Conservation (phyloP, 495 filamentous ascomycete species). For the Baudoinia panamericana region DNA sequence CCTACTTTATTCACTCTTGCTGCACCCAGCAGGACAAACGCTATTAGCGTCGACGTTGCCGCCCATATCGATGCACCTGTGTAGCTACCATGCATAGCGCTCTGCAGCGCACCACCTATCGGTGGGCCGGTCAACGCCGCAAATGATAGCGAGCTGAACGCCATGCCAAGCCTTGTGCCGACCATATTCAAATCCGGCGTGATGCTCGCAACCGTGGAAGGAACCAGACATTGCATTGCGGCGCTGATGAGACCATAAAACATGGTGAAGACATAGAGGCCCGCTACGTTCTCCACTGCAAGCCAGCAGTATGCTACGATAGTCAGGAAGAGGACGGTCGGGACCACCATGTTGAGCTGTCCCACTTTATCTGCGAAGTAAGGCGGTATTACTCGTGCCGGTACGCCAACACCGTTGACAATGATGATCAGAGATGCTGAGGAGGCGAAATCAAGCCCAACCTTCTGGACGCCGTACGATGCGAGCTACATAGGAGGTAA, state of each 20-base stretch:
- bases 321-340: slow-evolving; percentile 17
- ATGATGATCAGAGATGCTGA: slow-evolving; percentile 26
- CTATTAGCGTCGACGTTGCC: slow-evolving; percentile 17
- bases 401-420: slow-evolving; percentile 28
- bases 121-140: slow-evolving; percentile 29
- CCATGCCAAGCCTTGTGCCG: slow-evolving; percentile 30
- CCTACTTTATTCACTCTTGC: slow-evolving; percentile 9
- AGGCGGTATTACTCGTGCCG: slow-evolving; percentile 26
- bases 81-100: slow-evolving; percentile 23
- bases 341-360: slow-evolving; percentile 28
- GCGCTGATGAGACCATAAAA: slow-evolving; percentile 26
- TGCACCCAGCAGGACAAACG: slow-evolving; percentile 2
- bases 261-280: slow-evolving; percentile 24
- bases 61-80: slow-evolving; percentile 26
- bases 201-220: slow-evolving; percentile 23
- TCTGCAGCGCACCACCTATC: slow-evolving; percentile 28
- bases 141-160: slow-evolving; percentile 25
- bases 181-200: slow-evolving; percentile 27
- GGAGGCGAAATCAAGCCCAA: slow-evolving; percentile 22
- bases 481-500: slow-evolving; percentile 14
- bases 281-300: slow-evolving; percentile 15
- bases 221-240: slow-evolving; percentile 27
- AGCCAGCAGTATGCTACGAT: slow-evolving; percentile 27
- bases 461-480: slow-evolving; percentile 21
- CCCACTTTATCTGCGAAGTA: slow-evolving; percentile 28